A percentile compares a stretch with the other conserved stretches of the same genome.
Conservation (phyloP, 495 filamentous ascomycete species). For the Terfezia boudieri region DNA sequence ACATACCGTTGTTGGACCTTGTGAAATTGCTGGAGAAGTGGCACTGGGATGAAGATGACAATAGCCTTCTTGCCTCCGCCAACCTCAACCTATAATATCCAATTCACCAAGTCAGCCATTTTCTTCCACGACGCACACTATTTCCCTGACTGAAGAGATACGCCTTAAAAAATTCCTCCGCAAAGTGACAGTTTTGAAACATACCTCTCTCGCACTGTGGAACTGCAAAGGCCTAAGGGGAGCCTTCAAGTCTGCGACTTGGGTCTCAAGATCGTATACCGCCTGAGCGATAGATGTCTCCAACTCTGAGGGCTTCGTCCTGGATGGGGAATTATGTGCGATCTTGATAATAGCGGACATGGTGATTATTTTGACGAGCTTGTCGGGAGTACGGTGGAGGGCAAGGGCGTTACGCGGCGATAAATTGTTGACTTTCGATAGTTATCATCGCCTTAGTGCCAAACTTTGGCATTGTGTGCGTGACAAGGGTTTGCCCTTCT, state of each 20-base stretch:
- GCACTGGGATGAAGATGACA: constrained; percentile 99
- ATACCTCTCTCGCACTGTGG: constrained; percentile 89
- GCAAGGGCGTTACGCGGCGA: too few species aligned
- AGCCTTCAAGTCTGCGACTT: constrained; percentile 85
- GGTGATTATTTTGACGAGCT: constrained; percentile 20
- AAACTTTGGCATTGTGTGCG: neutral
- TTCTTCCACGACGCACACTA: neutral
- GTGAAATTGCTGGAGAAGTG: constrained; percentile 86
- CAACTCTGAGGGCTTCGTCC: constrained; percentile 80
- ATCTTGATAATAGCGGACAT: constrained; percentile 80
- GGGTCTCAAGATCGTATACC: constrained; percentile 93
- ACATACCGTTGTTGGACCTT: constrained; percentile 95
- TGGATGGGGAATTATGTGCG: constrained; percentile 81
- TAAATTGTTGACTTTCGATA: too few species aligned
- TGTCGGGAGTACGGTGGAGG: too few species aligned
- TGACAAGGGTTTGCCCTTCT: neutral
- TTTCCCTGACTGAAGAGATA: too few species aligned
- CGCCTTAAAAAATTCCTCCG: neutral
- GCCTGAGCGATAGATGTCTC: constrained; percentile 85
- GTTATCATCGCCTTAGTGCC: too few species aligned
- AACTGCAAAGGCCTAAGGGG: constrained; percentile 91
- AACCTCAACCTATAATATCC: constrained; percentile 65
- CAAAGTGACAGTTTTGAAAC: neutral
- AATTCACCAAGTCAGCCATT: neutral
- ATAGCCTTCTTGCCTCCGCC: constrained; percentile 99